phyloP scores from a whole-genome alignment of 2,329 filamentous ascomycete genomes.

The Sporothrix protearum region DNA sequence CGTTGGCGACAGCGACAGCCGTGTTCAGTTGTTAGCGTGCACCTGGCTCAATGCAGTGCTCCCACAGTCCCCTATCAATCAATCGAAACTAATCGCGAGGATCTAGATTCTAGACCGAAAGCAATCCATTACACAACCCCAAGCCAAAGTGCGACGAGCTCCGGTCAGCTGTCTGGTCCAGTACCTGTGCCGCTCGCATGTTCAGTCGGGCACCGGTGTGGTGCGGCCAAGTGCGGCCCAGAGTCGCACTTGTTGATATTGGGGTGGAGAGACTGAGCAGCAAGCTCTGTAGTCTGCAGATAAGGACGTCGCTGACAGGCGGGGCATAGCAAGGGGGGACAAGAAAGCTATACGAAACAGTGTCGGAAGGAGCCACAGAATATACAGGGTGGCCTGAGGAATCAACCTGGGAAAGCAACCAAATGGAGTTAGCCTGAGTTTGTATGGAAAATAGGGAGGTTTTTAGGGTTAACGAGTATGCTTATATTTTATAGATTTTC shows the following conservation, averaged over 20 bases:
- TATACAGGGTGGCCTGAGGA: too few relatives aligned
- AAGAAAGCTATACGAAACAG: neutral
- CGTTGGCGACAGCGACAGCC: neutral
- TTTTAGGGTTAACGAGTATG: too few relatives aligned
- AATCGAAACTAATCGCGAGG: neutral
- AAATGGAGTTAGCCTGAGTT: too few relatives aligned
- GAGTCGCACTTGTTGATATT: neutral
- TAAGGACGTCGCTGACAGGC: neutral
- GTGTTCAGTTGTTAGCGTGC: neutral
- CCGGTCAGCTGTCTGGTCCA: neutral
- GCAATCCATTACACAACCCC: neutral
- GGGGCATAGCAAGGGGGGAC: neutral
- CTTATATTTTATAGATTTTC: too few relatives aligned
- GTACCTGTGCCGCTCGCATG: neutral
- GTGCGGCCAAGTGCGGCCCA: conserved; percentile 9
- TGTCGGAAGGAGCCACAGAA: too few relatives aligned
- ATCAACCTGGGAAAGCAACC: too few relatives aligned
- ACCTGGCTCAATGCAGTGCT: neutral
- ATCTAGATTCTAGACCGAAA: neutral
- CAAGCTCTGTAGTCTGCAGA: conserved; percentile 2
- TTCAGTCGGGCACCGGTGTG: neutral
- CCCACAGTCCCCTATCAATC: neutral
- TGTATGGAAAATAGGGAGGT: too few relatives aligned
- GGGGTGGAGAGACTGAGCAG: neutral
- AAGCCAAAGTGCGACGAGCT: neutral